A percentile compares a stretch with the other conserved stretches of the same genome.
These are phyloP conservation scores for Blastocystis sp. DNA, from an alignment of 352 stramenopile species.

Conservation along the genomic window DNA sequence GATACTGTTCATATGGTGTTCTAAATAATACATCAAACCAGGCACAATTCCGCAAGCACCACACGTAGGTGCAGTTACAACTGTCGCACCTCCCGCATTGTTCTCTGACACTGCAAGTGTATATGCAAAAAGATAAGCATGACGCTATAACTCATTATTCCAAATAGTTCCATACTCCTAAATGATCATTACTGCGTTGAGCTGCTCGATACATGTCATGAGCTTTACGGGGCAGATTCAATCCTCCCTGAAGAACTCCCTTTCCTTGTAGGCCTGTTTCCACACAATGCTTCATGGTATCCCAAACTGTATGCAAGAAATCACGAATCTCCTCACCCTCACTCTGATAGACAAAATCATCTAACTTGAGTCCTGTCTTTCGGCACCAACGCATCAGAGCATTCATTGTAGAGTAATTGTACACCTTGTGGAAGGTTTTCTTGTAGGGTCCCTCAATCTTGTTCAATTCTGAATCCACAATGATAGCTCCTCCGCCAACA, in stretches of 20 bases:
- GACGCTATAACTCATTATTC: neutral
- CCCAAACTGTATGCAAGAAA: slow-evolving; percentile 68
- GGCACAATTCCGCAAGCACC: slow-evolving; percentile 69
- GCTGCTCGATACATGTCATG: slow-evolving; percentile 66
- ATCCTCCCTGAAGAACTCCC: slow-evolving; percentile 66
- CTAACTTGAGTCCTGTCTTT: slow-evolving; percentile 58
- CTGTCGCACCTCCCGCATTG: slow-evolving; percentile 68
- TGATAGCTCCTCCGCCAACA: slow-evolving; percentile 70
- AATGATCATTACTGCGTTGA: slow-evolving; percentile 38
- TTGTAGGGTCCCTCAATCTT: slow-evolving; percentile 61
- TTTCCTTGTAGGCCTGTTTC: slow-evolving; percentile 66
- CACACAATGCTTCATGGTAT: slow-evolving; percentile 69
- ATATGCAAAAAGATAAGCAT: slow-evolving; percentile 69
- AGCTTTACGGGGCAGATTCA: slow-evolving; percentile 69
- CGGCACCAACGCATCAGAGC: slow-evolving; percentile 56
- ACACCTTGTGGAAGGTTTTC: slow-evolving; percentile 60
- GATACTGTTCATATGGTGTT: slow-evolving; percentile 56
- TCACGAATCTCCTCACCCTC: slow-evolving; percentile 68
- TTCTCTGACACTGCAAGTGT: slow-evolving; percentile 70
- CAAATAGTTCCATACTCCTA: neutral
- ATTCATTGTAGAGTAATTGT: slow-evolving; percentile 69
- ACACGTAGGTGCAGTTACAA: slow-evolving; percentile 69
- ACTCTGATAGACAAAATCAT: slow-evolving; percentile 61
- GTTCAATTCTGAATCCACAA: slow-evolving; percentile 65
- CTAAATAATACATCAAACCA: slow-evolving; percentile 67